Base-by-base conservation (phyloP, 345 rosid species). In the Pugionium cornutum region DNA sequence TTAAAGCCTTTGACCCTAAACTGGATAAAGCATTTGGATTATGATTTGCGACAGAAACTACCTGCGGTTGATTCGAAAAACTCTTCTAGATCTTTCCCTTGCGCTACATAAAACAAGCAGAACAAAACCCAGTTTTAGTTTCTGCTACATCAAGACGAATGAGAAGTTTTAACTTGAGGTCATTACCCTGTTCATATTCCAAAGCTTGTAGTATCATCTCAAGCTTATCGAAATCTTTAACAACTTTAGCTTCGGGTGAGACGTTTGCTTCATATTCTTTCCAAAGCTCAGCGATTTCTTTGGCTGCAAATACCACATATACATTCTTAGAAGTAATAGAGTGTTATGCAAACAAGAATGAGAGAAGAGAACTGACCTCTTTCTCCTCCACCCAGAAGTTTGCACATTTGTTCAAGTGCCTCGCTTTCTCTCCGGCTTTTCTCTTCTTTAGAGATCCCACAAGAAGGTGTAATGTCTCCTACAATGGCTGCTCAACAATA, bases 151-250 rank as follows among this genome's bases (percentile, higher is more conserved):
- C 11, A 7, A 4, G 43, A 58, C 10, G 3, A 34, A 41, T 1
- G 32, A 34, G 2, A 45, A 10, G 46, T 9, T 46, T 48, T 45
- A n/a, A 39, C 1, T 37, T 70, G 43, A 9, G 50, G 56, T 10
- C 9, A 81, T 74, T 68, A 89, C 98, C 97, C 26, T 77, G 86
- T 80, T 92, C 96, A 51, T 92, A 92, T 74, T 92, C 98, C 66
- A 89, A 75, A 43, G 97, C 98, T 83, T 92, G 98, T 74, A 92
- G 91, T 81, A 92, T 89, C 97, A 92, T 82, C 84, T 92, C 98
- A 67, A 88, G 86, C 51, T 75, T 92, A 72, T 92, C 98, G 33
- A 89, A 86, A 66, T 92, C 98, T 84, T 92, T 92, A 58, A 92
- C 97, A 64, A 92, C 68, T 80, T 92, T 88, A 42, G 98, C 98